Evolutionary conservation across 441 rosid species (phyloP).

Genomic region (Euphorbia schlechtendalii): DNA sequence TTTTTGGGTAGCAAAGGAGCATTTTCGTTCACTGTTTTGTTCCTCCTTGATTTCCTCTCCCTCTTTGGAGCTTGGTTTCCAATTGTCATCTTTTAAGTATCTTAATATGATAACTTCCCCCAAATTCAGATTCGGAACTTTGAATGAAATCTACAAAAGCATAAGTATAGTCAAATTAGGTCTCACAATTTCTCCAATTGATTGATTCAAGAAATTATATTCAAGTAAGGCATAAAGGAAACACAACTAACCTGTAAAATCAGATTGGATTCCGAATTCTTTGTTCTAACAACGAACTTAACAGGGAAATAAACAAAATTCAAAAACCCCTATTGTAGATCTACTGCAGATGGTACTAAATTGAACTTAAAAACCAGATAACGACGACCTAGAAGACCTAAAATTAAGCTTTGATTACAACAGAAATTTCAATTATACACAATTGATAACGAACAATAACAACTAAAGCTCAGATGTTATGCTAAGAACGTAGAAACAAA

Average conservation of each 20-base stretch:
- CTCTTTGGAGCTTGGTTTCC: constrained; percentile 42
- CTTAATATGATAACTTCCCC: constrained; percentile 3
- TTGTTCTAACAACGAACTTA: too few species aligned
- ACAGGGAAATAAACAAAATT: too few species aligned
- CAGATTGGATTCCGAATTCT: background rate
- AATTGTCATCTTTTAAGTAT: constrained; percentile 55
- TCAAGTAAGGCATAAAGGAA: background rate
- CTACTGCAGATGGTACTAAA: too few species aligned
- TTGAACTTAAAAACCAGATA: too few species aligned
- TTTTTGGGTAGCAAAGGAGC: constrained; percentile 66
- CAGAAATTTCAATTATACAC: too few species aligned
- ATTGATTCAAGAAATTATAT: background rate
- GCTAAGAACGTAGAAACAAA: too few species aligned
- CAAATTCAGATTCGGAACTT: constrained; percentile 16
- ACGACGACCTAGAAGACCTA: too few species aligned
- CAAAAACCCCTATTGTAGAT: too few species aligned
- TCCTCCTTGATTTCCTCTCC: constrained; percentile 41
- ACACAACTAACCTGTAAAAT: constrained; percentile 16
- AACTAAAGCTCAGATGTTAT: too few species aligned
- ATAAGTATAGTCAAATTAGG: constrained; percentile 9
- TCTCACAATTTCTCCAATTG: constrained; percentile 10
- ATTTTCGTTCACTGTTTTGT: constrained; percentile 42
- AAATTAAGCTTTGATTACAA: too few species aligned
- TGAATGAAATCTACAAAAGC: constrained; percentile 5
- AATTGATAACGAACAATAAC: too few species aligned